Base-by-base conservation (phyloP, 352 stramenopile genomes). In the Pythium dissimile region DNA sequence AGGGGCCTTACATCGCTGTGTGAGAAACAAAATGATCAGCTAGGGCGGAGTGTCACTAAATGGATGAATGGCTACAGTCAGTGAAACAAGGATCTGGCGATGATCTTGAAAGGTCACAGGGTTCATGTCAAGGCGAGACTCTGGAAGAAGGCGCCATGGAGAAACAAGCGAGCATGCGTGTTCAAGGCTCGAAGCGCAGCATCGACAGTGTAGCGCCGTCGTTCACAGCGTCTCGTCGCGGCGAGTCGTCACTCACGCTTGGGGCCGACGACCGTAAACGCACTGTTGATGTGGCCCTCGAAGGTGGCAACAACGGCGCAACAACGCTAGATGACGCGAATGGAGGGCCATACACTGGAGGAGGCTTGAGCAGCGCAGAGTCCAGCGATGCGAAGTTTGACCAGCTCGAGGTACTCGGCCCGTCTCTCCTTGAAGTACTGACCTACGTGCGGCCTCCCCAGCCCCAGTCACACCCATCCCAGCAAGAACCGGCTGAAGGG, bases 391-490 rank as follows among this genome's bases (percentile, higher is more conserved):
- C 13, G 32, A 50, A 45, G n/a, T 86, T 83, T 32, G 60, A 86
- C 34, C 56, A 60, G 5, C 57, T 83, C 18, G 72, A 83, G 45
- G 32, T 69, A 26, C 64, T 84, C 0, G 76, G 76, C 1, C 73
- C 76, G 20, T 86, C 76, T 34, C 62, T 86, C 20, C 65, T 79
- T 0, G 69, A 86, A 32, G 71, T 80, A 2, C 55, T 86, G 26
- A 75, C 71, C 24, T 66, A 80, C 27, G 63, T 75, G 34, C 54
- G 62, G 7, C 76, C 76, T 0, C 76, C 71, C 18, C 47, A 70
- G 54, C 68, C 73, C 26, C 55, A 46, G 10, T 52, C 67, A 0
- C 54, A 62, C 8, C 58, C 53, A 20, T n/a, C n/a, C n/a, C 34
- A 45, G 6, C 50, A 67, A 5, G 66, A 79, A 30, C 46, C 68